These are phyloP conservation scores for Quercus engelmannii DNA, from an alignment of 306 rosid species.

Conservation along the genomic window DNA sequence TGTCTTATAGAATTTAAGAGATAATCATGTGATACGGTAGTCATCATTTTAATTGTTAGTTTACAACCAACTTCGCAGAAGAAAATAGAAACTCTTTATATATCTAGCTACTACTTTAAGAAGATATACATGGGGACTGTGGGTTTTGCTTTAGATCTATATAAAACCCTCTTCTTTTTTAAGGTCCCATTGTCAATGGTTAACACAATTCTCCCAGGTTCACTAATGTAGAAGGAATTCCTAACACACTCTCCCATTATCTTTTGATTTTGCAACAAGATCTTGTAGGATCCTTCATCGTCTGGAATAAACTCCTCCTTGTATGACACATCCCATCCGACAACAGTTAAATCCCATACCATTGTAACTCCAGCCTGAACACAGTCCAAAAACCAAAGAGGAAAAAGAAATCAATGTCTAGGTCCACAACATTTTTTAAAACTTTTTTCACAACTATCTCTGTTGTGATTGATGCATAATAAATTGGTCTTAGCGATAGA, in stretches of 20 bases:
- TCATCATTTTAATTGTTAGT: background rate
- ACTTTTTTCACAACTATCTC: no score
- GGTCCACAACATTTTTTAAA: no score
- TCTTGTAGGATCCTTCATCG: slow-evolving; percentile 79
- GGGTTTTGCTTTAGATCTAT: slow-evolving; percentile 59
- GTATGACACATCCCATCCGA: slow-evolving; percentile 84
- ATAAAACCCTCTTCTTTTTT: slow-evolving; percentile 59
- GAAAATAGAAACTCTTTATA: no score
- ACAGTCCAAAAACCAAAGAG: background rate
- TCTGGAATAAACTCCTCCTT: slow-evolving; percentile 90
- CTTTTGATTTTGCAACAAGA: slow-evolving; percentile 62
- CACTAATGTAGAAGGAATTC: slow-evolving; percentile 75
- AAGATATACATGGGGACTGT: slow-evolving; percentile 66
- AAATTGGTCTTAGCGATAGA: no score
- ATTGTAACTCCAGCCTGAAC: slow-evolving; percentile 63
- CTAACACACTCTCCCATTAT: slow-evolving; percentile 52
- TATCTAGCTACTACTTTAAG: slow-evolving; percentile 2
- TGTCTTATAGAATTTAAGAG: no score
- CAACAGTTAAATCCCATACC: slow-evolving; percentile 76
- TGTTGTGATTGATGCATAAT: no score
- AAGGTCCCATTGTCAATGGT: slow-evolving; percentile 58
- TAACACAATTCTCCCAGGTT: slow-evolving; percentile 73
- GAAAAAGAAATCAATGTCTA: background rate
- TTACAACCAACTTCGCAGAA: background rate
- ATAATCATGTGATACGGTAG: no score